Evolutionary conservation across 768 basidiomycete species (phyloP).

Genomic region (Erythrobasidium yunnanense): DNA sequence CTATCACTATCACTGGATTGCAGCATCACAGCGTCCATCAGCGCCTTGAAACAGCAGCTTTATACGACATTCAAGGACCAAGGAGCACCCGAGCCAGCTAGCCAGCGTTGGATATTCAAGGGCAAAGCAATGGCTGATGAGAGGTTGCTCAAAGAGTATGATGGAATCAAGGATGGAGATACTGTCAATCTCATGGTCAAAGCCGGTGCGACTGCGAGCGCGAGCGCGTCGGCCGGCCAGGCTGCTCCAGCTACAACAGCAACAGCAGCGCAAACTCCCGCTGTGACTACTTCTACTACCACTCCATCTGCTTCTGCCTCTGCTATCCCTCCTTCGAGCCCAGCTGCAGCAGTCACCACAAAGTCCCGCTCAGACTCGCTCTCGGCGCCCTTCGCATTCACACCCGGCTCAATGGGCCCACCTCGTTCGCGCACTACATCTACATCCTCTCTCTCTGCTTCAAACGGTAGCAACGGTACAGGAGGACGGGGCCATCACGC

Average conservation of each 20-base stretch:
- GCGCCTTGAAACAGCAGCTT: slow-evolving; percentile 65
- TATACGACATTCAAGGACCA: slow-evolving; percentile 47
- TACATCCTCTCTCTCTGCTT: neutral
- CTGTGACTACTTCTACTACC: slow-evolving; percentile 12
- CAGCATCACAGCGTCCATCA: slow-evolving; percentile 70
- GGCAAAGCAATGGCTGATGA: slow-evolving; percentile 84
- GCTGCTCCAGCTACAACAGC: neutral
- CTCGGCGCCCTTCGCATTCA: neutral
- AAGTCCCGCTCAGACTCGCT: neutral
- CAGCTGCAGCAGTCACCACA: neutral
- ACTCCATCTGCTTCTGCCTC: neutral
- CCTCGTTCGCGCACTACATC: slow-evolving; percentile 2
- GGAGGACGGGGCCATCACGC: slow-evolving; percentile 1
- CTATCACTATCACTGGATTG: slow-evolving; percentile 59
- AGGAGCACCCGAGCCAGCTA: slow-evolving; percentile 63
- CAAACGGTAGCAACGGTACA: neutral
- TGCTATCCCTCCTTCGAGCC: neutral
- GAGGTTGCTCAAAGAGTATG: slow-evolving; percentile 85
- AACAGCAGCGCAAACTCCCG: neutral
- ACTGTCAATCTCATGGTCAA: slow-evolving; percentile 80
- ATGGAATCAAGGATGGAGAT: slow-evolving; percentile 58
- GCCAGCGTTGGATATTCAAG: slow-evolving; percentile 77
- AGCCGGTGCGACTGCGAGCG: slow-evolving; percentile 54
- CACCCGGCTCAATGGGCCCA: neutral
- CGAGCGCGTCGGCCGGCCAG: slow-evolving; percentile 37